These are phyloP conservation scores for Fusarium humuli DNA, from an alignment of 2,329 filamentous ascomycete genomes.

Conservation along the genomic window DNA sequence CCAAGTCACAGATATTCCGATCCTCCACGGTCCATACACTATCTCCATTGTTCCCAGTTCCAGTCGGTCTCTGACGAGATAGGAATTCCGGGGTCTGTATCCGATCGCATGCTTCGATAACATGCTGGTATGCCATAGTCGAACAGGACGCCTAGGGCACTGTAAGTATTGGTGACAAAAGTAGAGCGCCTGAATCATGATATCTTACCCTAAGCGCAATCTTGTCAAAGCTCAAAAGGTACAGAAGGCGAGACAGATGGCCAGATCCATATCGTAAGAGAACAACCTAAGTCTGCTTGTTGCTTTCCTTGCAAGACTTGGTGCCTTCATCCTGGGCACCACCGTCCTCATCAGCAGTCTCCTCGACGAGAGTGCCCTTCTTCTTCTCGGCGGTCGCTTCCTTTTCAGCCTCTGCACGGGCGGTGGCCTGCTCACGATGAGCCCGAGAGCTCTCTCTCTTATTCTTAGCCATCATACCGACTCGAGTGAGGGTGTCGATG, in stretches of 20 bases:
- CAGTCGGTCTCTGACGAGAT: not conserved
- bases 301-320: not conserved
- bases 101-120: not conserved
- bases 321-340: not conserved
- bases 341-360: not conserved
- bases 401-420: not conserved
- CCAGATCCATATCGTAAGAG: not conserved
- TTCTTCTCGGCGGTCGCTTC: conserved; percentile 5
- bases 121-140: not conserved
- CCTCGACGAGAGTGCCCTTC: not conserved
- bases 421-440: not conserved
- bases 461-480: conserved; percentile 34
- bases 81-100: not conserved
- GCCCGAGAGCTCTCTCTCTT: conserved; percentile 17
- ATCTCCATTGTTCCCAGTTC: not conserved
- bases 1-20: not conserved
- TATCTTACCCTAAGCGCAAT: not conserved
- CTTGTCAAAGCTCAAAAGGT: not conserved
- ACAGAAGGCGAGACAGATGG: not conserved
- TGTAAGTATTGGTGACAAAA: not conserved
- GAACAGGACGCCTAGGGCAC: not conserved
- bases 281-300: conserved; percentile 6
- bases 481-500: conserved; percentile 35
- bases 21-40: not conserved
- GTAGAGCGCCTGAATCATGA: not conserved